Percentiles rank a stretch among this genome's conserved stretches.
These are phyloP conservation scores for Cardamine chenopodiifolia DNA, from an alignment of 345 rosid species.

Conservation along the genomic window DNA sequence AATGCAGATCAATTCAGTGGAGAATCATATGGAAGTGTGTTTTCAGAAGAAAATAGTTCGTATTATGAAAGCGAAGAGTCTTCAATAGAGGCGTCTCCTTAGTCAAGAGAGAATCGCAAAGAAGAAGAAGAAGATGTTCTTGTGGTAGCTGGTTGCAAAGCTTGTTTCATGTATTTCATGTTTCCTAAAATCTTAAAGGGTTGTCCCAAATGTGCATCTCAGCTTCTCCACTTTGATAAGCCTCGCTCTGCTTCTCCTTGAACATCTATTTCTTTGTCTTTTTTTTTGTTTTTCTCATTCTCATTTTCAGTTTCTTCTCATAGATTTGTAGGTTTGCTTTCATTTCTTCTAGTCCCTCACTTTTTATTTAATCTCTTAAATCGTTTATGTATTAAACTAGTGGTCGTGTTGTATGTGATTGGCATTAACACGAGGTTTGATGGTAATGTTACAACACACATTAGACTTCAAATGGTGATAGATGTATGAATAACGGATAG, in stretches of 20 bases:
- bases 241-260: slow-evolving; percentile 53
- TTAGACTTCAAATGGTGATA: background rate
- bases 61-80: slow-evolving; percentile 72
- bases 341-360: background rate
- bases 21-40: slow-evolving; percentile 47
- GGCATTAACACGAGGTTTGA: background rate
- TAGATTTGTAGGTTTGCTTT: slow-evolving; percentile 1
- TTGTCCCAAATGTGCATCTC: slow-evolving; percentile 85
- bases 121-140: slow-evolving; percentile 52
- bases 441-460: background rate
- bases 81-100: slow-evolving; percentile 61
- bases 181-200: slow-evolving; percentile 74
- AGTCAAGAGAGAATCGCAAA: slow-evolving; percentile 44
- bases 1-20: slow-evolving; percentile 31
- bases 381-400: background rate
- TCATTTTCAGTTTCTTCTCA: background rate
- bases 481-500: background rate
- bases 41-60: slow-evolving; percentile 60
- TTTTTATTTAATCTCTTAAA: background rate
- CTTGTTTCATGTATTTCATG: slow-evolving; percentile 93
- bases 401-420: slow-evolving; percentile 3
- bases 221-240: slow-evolving; percentile 80
- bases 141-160: slow-evolving; percentile 95
- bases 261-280: slow-evolving; percentile 6
- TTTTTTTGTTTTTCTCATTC: background rate